Percentiles rank a stretch among this genome's conserved stretches.
phyloP scores from a whole-genome alignment of 1,139 yeast genomes.

The Yamadazyma sp. region DNA sequence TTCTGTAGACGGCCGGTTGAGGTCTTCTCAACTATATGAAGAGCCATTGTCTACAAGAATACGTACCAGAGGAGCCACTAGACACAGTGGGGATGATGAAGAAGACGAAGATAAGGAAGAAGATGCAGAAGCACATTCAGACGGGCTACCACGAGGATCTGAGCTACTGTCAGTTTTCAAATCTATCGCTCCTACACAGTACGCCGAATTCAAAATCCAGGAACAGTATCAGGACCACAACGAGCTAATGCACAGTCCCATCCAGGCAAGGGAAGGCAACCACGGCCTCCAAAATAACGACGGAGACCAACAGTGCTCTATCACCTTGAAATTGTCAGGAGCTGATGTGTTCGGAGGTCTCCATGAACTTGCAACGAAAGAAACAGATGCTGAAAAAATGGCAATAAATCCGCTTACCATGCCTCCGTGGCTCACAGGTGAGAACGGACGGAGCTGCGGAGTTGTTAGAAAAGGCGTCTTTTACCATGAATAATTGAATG shows the following conservation, averaged over 20 bases:
- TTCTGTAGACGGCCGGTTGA: constrained; percentile 28
- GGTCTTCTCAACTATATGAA: constrained; percentile 37
- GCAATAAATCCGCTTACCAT: constrained; percentile 52
- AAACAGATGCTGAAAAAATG: constrained; percentile 31
- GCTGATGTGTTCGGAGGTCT: constrained; percentile 80
- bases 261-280: background rate
- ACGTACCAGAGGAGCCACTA: constrained; percentile 5
- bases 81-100: constrained; percentile 6
- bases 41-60: constrained; percentile 19
- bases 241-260: background rate
- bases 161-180: constrained; percentile 29
- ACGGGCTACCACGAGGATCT: too few species aligned
- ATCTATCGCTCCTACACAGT: constrained; percentile 57
- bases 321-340: constrained; percentile 61
- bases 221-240: constrained; percentile 17
- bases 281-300: background rate
- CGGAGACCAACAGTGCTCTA: constrained; percentile 15
- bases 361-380: constrained; percentile 60
- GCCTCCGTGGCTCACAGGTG: constrained; percentile 84
- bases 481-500: background rate
- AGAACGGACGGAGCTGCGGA: constrained; percentile 57
- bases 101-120: constrained; percentile 21
- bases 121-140: too few species aligned
- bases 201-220: constrained; percentile 43
- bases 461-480: constrained; percentile 43